A percentile compares a stretch with the other conserved stretches of the same genome.
phyloP scores from a whole-genome alignment of 345 rosid species.

The Raphanus sativus region DNA sequence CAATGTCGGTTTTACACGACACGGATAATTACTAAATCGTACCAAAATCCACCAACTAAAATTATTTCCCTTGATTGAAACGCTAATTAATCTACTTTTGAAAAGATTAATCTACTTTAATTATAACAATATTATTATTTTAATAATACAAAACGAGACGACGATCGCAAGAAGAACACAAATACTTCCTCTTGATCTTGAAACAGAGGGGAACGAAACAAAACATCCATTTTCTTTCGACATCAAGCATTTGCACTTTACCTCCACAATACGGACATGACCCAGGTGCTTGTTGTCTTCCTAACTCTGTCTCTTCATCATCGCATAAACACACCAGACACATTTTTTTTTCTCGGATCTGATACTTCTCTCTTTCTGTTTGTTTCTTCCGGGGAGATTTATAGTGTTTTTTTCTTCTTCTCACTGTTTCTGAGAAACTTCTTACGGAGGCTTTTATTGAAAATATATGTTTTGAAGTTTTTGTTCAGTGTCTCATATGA shows the following conservation, averaged over 20 bases:
- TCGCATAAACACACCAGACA: slow-evolving; percentile 58
- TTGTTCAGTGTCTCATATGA: not conserved
- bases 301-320: slow-evolving; percentile 63
- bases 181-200: slow-evolving; percentile 57
- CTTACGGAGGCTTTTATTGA: slow-evolving; percentile 19
- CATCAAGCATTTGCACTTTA: slow-evolving; percentile 67
- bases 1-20: slow-evolving; percentile 23
- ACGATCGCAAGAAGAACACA: slow-evolving; percentile 61
- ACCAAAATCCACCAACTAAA: slow-evolving; percentile 23
- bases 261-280: slow-evolving; percentile 86
- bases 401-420: not conserved
- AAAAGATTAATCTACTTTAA: too few species aligned
- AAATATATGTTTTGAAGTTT: not conserved
- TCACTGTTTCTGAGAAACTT: slow-evolving; percentile 25
- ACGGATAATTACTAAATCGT: slow-evolving; percentile 4
- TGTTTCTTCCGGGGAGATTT: not conserved
- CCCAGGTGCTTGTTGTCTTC: slow-evolving; percentile 73
- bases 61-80: slow-evolving; percentile 1
- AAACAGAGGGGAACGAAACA: slow-evolving; percentile 77
- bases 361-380: not conserved
- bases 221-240: slow-evolving; percentile 72
- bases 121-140: not conserved
- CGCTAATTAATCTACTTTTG: slow-evolving; percentile 9
- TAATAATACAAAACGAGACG: slow-evolving; percentile 47
- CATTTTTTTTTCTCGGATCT: slow-evolving; percentile 45